A percentile compares a stretch with the other conserved stretches of the same genome.
Conservation (phyloP, 306 rosid genomes). For the Trichosanthes truncata region DNA sequence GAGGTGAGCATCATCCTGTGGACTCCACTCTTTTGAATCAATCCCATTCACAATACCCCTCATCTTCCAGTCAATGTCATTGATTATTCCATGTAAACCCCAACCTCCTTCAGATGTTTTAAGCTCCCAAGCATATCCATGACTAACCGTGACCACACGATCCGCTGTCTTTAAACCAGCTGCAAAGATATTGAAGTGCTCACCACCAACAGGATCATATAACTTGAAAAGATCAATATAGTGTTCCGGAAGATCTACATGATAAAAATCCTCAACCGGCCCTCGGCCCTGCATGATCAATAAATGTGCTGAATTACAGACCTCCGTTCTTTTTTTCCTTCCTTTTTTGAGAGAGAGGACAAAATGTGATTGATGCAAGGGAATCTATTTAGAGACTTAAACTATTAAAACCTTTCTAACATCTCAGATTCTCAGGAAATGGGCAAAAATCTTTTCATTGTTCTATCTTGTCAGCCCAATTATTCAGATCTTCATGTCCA, state of each 20-base stretch:
- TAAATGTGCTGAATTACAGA: neutral
- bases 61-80: conserved; percentile 80
- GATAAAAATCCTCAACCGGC: conserved; percentile 54
- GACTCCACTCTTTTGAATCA: conserved; percentile 81
- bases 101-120: conserved; percentile 87
- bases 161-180: conserved; percentile 88
- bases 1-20: conserved; percentile 51
- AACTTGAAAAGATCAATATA: conserved; percentile 61
- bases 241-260: conserved; percentile 56
- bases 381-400: neutral
- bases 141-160: conserved; percentile 88
- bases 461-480: neutral
- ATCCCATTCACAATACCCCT: conserved; percentile 89
- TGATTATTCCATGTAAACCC: conserved; percentile 80
- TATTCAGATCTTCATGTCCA: neutral
- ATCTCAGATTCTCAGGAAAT: neutral
- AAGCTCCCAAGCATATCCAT: conserved; percentile 87
- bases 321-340: neutral
- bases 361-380: neutral
- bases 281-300: conserved; percentile 70
- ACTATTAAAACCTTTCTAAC: neutral
- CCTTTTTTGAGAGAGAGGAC: neutral
- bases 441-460: neutral
- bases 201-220: conserved; percentile 86
- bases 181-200: conserved; percentile 89